Evolutionary conservation across 208 protist genomes (phyloP), one percentile per base, ranked within the genome.

Genomic region (Acanthamoeba culbertsoni): DNA sequence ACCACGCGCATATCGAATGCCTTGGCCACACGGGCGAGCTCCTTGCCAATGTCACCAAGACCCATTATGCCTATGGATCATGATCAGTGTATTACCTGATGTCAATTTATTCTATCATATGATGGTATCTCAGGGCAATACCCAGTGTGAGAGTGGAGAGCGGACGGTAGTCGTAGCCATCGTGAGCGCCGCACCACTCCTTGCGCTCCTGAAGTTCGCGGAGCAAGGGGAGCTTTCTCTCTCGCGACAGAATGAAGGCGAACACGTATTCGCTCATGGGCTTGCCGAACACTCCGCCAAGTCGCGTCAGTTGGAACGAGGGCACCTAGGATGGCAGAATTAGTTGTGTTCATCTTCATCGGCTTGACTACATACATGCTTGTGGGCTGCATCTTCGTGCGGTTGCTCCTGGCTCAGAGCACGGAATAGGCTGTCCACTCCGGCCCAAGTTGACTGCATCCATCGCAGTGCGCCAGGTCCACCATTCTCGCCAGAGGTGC

Each of bases 201-300:
- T 46, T 65, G n/a, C 55, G 46, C 51, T 63, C 37, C 23, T 90
- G 82, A 33, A 68, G 10, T 2, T 59, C 55, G 46, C 53, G 53
- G 10, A 90, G 55, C 51, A 48, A 23, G 7, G 82, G 53, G 16
- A 90, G 55, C 82, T 68, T 37, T 20, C 82, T 45, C 55, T 90
- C 82, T 31, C 55, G 82, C 31, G 82, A 59, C 20, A 90, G 82
- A 31, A 90, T 40, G 53, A 45, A 90, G 0, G 82, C 82, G 26
- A 90, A 90, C 82, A 90, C 82, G 51, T 90, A 90, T 40, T 90
- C 82, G 53, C 23, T 18, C 82, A 90, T 90, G 31, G 82, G 53
- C 55, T 59, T 59, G 37, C 82, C 82, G 14, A 90, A 90, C 46
- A 90, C 82, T 0, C 82, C 82, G 31, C 82, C 82, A n/a, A 90